Evolutionary conservation across 2,329 filamentous ascomycete species (phyloP).

Genomic region (Colletotrichum magnum): DNA sequence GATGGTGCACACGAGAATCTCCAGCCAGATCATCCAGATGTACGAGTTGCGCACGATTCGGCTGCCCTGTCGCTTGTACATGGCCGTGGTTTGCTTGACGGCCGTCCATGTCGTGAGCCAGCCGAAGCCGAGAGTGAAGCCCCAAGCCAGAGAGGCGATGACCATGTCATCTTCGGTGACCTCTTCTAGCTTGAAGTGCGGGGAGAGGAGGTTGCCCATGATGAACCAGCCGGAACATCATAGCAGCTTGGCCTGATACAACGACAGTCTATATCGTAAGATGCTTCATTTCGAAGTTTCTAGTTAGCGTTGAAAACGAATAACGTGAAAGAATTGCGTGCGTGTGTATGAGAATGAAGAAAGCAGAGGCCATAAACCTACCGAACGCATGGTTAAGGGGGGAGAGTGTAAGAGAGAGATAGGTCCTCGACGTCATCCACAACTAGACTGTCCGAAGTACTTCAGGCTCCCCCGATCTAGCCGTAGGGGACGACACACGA

Average conservation of each 20-base stretch:
- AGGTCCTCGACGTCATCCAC: conserved; percentile 23
- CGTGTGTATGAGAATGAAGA: not conserved
- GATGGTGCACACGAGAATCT: conserved; percentile 57
- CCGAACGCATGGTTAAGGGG: conserved; percentile 8
- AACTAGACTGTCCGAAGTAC: not conserved
- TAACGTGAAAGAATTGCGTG: not conserved
- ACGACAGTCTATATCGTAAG: conserved; percentile 2
- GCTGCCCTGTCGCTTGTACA: conserved; percentile 50
- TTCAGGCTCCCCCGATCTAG: conserved; percentile 16
- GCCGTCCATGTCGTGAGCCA: conserved; percentile 56
- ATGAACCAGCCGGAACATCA: conserved; percentile 32
- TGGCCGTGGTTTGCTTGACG: conserved; percentile 51
- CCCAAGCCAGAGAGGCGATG: conserved; percentile 52
- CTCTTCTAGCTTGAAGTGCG: conserved; percentile 40
- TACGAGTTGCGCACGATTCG: conserved; percentile 55
- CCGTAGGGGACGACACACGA: too few relatives aligned
- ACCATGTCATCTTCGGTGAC: conserved; percentile 45
- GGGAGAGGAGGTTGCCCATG: conserved; percentile 40
- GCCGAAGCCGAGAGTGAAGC: conserved; percentile 58
- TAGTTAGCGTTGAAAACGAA: too few relatives aligned
- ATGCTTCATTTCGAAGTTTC: conserved; percentile 12
- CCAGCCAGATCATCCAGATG: conserved; percentile 64
- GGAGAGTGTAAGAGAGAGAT: not conserved
- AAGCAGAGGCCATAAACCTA: conserved; percentile 15
- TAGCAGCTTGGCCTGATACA: conserved; percentile 24